Evolutionary conservation across 768 basidiomycete species (phyloP).

Genomic region (Pholiota molesta): DNA sequence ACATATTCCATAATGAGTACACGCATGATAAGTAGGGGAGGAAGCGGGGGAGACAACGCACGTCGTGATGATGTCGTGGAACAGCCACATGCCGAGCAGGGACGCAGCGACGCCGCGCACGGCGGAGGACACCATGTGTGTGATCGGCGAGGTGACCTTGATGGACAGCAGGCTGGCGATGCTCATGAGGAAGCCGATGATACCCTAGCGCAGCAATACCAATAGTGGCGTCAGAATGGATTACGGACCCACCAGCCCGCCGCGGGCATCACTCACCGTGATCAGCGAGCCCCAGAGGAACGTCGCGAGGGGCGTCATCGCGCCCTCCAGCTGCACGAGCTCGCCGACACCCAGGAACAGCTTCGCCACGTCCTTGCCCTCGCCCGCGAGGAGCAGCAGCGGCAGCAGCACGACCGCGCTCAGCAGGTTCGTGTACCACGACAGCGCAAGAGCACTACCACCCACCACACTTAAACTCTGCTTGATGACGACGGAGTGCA

Average conservation of each 20-base stretch:
- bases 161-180: constrained; percentile 92
- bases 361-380: constrained; percentile 62
- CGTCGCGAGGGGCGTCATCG: constrained; percentile 53
- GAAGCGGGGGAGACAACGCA: constrained; percentile 46
- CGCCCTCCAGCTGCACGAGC: constrained; percentile 36
- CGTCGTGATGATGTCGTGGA: constrained; percentile 80
- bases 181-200: constrained; percentile 92
- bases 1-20: not conserved
- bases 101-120: constrained; percentile 95
- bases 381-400: constrained; percentile 73
- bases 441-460: constrained; percentile 82
- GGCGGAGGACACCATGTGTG: constrained; percentile 96
- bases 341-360: constrained; percentile 57
- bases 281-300: constrained; percentile 81
- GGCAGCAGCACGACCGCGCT: constrained; percentile 77
- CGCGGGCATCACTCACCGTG: constrained; percentile 53
- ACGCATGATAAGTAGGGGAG: too few species aligned
- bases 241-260: not conserved
- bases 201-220: constrained; percentile 56
- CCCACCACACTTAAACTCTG: constrained; percentile 77
- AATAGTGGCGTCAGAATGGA: not conserved
- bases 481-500: constrained; percentile 96
- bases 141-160: constrained; percentile 96
- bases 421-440: constrained; percentile 91
- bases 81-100: constrained; percentile 78